These are phyloP conservation scores for Ascochyta pisi DNA, from an alignment of 2,329 filamentous ascomycete genomes.

Conservation along the genomic window DNA sequence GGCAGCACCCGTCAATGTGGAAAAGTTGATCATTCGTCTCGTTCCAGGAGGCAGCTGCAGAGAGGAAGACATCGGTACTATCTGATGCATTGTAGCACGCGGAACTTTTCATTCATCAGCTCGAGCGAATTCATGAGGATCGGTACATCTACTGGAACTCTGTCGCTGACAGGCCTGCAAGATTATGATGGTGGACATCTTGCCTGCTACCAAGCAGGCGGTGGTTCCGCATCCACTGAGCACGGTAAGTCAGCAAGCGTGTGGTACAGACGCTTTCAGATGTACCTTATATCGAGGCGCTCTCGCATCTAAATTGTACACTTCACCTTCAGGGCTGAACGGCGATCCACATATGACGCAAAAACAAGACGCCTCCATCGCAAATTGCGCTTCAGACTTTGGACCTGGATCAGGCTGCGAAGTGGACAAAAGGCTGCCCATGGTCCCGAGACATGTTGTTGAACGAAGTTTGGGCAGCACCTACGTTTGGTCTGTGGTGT, in stretches of 20 bases:
- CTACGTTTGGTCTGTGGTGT: neutral
- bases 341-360: slow-evolving; percentile 39
- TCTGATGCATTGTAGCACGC: slow-evolving; percentile 18
- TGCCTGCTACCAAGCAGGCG: slow-evolving; percentile 27
- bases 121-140: neutral
- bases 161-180: slow-evolving; percentile 6
- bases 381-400: slow-evolving; percentile 25
- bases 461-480: neutral
- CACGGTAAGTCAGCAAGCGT: neutral
- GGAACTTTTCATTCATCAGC: neutral
- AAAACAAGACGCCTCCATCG: slow-evolving; percentile 33
- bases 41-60: slow-evolving; percentile 23
- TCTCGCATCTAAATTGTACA: slow-evolving; percentile 30
- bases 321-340: slow-evolving; percentile 31
- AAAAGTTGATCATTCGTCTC: slow-evolving; percentile 23
- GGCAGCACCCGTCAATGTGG: slow-evolving; percentile 17
- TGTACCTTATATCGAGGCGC: slow-evolving; percentile 23
- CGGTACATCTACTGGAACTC: slow-evolving; percentile 9
- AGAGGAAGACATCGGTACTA: slow-evolving; percentile 26
- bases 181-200: slow-evolving; percentile 11
- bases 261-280: no score
- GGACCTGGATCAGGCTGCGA: slow-evolving; percentile 14
- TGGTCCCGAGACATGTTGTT: slow-evolving; percentile 3
- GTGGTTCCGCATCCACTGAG: slow-evolving; percentile 35
- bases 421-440: slow-evolving; percentile 26